Evolutionary conservation across 805 yeast genomes (phyloP).

Genomic region (Metschnikowia rubicola): DNA sequence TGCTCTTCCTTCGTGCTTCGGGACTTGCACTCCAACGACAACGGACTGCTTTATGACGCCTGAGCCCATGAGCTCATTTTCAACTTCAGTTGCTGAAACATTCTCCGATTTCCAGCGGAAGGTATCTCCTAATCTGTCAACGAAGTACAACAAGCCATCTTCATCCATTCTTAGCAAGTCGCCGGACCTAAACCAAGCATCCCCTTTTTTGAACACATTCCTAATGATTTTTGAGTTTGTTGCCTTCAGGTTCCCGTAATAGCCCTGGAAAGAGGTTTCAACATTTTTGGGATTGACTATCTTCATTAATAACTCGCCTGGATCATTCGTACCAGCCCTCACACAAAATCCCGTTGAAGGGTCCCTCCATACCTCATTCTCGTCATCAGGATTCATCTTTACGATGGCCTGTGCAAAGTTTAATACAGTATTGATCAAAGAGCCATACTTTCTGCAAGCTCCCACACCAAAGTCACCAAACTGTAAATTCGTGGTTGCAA

Average conservation of each 20-base stretch:
- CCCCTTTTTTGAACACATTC: conserved; percentile 79
- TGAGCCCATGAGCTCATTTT: conserved; percentile 59
- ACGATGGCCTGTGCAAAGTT: conserved; percentile 58
- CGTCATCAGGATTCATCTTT: conserved; percentile 78
- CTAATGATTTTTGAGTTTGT: conserved; percentile 71
- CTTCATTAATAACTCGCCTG: conserved; percentile 85
- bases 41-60: conserved; percentile 59
- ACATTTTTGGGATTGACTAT: conserved; percentile 61
- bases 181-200: conserved; percentile 88
- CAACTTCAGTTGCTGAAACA: conserved; percentile 91
- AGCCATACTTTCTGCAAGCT: conserved; percentile 80
- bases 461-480: conserved; percentile 79
- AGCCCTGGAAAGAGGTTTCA: conserved; percentile 85
- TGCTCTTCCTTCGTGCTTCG: conserved; percentile 90
- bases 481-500: conserved; percentile 81
- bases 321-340: conserved; percentile 54
- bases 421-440: conserved; percentile 49
- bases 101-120: conserved; percentile 97
- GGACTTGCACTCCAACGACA: conserved; percentile 84
- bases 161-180: conserved; percentile 72
- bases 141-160: conserved; percentile 71
- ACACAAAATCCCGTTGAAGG: conserved; percentile 59
- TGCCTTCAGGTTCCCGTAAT: conserved; percentile 74
- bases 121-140: conserved; percentile 92
- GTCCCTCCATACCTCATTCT: conserved; percentile 65